phyloP scores from a whole-genome alignment of 2,329 filamentous ascomycete species.

The Rhynchosporium graminicola region DNA sequence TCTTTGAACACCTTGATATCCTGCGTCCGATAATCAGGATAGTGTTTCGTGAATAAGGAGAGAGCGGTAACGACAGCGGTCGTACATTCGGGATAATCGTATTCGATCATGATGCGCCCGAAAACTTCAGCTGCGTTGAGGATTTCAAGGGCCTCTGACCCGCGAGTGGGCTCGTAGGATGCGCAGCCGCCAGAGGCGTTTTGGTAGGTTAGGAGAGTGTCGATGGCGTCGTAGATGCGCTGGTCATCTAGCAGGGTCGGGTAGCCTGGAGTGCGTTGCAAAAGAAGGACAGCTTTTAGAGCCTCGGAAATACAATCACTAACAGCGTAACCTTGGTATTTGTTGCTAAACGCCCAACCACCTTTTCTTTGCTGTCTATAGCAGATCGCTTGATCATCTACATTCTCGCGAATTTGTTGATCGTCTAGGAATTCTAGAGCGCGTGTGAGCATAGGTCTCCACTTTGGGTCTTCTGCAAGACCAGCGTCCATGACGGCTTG shows the following conservation, averaged over 20 bases:
- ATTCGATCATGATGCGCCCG: constrained; percentile 96
- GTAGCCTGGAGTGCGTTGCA: constrained; percentile 78
- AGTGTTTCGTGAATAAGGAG: constrained; percentile 76
- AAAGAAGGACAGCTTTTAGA: constrained; percentile 79
- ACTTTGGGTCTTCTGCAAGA: constrained; percentile 73
- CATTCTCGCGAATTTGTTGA: constrained; percentile 87
- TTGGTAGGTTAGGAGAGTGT: constrained; percentile 89
- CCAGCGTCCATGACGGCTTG: constrained; percentile 80
- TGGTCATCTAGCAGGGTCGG: constrained; percentile 72
- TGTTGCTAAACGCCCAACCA: constrained; percentile 94
- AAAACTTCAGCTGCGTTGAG: constrained; percentile 97
- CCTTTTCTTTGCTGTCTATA: constrained; percentile 92
- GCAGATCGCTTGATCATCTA: constrained; percentile 72
- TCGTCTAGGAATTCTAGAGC: constrained; percentile 84
- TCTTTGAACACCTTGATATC: constrained; percentile 76
- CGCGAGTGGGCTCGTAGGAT: constrained; percentile 84
- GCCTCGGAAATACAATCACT: constrained; percentile 94
- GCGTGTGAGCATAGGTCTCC: constrained; percentile 79
- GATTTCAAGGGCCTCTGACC: constrained; percentile 74
- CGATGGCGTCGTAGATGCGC: constrained; percentile 82
- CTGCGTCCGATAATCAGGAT: constrained; percentile 73
- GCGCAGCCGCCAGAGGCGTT: constrained; percentile 83
- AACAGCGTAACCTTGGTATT: constrained; percentile 89
- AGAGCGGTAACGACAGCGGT: constrained; percentile 90
- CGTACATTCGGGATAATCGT: constrained; percentile 97